These are phyloP conservation scores for Pulveroboletus ravenelii DNA, from an alignment of 768 basidiomycete genomes.

Conservation along the genomic window DNA sequence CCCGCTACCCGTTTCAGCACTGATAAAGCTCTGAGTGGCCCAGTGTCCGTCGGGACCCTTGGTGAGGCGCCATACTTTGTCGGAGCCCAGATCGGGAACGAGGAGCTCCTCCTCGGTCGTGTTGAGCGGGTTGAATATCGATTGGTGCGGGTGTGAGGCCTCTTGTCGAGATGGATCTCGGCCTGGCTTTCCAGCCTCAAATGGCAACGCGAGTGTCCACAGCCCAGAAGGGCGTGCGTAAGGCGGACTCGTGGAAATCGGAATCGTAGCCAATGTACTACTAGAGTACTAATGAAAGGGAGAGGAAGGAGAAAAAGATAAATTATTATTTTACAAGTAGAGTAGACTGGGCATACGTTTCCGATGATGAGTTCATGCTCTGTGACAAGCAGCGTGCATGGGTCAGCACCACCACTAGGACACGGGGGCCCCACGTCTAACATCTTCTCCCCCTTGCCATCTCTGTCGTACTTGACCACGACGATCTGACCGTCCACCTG, in stretches of 20 bases:
- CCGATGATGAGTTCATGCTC: slow-evolving; percentile 58
- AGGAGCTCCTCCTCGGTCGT: slow-evolving; percentile 53
- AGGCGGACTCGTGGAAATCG: slow-evolving; percentile 47
- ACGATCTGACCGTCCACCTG: slow-evolving; percentile 61
- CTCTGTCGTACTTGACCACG: slow-evolving; percentile 49
- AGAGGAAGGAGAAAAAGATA: too few relatives aligned
- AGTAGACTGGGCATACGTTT: slow-evolving; percentile 51
- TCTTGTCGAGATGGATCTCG: slow-evolving; percentile 58
- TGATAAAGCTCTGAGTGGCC: slow-evolving; percentile 44
- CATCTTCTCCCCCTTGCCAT: slow-evolving; percentile 41
- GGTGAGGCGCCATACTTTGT: slow-evolving; percentile 56
- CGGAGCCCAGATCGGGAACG: slow-evolving; percentile 72
- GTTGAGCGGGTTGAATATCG: slow-evolving; percentile 39
- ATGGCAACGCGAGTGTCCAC: slow-evolving; percentile 34
- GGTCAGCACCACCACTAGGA: slow-evolving; percentile 52
- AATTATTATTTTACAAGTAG: too few relatives aligned
- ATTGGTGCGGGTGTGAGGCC: slow-evolving; percentile 74
- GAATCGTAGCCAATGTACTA: slow-evolving; percentile 53
- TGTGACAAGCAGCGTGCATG: slow-evolving; percentile 59
- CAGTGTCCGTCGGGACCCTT: slow-evolving; percentile 43
- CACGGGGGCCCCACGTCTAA: slow-evolving; percentile 33
- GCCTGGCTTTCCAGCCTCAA: slow-evolving; percentile 35
- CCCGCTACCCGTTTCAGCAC: slow-evolving; percentile 54
- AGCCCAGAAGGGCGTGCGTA: slow-evolving; percentile 37
- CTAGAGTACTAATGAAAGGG: slow-evolving; percentile 54